Conservation (phyloP, 257 asterid genomes). For the Penstemon newberryi region DNA sequence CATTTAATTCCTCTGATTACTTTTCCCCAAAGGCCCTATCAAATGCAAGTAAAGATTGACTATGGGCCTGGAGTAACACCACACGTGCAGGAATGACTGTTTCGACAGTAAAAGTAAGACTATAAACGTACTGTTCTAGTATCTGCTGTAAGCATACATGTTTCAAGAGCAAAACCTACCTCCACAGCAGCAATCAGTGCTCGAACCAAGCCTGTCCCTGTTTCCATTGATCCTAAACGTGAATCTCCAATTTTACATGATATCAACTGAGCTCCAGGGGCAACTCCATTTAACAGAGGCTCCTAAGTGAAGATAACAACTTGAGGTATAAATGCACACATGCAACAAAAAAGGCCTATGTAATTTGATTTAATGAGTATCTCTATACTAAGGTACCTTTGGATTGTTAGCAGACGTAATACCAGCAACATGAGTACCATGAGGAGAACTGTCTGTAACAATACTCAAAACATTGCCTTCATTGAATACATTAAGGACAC, state of each 20-base stretch:
- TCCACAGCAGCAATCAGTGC: constrained; percentile 96
- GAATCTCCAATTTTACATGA: constrained; percentile 98
- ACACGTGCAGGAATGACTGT: constrained; percentile 5
- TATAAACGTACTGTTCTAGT: constrained; percentile 8
- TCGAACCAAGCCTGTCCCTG: constrained; percentile 96
- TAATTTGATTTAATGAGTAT: constrained; percentile 16
- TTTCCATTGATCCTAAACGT: constrained; percentile 96
- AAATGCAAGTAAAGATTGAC: neutral
- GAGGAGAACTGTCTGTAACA: constrained; percentile 93
- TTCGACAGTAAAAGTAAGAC: constrained; percentile 12
- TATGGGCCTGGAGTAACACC: neutral
- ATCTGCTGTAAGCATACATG: constrained; percentile 19
- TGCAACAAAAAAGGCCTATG: constrained; percentile 8
- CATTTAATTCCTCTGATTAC: neutral
- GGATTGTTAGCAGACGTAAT: constrained; percentile 91
- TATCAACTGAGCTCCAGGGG: constrained; percentile 97
- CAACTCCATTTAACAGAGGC: constrained; percentile 94
- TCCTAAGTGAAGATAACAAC: constrained; percentile 53
- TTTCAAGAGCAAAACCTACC: constrained; percentile 42
- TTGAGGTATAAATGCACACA: constrained; percentile 23
- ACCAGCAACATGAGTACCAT: constrained; percentile 99
- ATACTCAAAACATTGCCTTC: constrained; percentile 89
- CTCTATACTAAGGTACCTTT: constrained; percentile 48
- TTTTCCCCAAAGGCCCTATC: neutral
- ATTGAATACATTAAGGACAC: constrained; percentile 67